These are phyloP conservation scores for Dioszegia aurantiaca DNA, from an alignment of 768 basidiomycete species.

Conservation along the genomic window DNA sequence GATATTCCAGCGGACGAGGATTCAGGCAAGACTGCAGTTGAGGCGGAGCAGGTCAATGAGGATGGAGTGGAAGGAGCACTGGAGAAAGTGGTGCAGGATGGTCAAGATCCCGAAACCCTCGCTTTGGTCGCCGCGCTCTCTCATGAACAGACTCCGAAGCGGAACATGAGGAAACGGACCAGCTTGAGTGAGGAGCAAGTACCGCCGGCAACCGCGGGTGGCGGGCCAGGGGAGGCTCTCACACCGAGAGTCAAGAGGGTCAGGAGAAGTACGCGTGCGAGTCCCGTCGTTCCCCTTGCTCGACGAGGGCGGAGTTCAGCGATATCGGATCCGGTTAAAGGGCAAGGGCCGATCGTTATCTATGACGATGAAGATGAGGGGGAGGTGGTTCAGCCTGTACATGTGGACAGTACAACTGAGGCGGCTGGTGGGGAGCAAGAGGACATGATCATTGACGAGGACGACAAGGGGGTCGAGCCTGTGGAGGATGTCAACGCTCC, in stretches of 20 bases:
- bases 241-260: neutral
- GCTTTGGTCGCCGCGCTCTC: slow-evolving; percentile 33
- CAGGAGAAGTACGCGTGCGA: neutral
- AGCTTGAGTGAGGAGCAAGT: neutral
- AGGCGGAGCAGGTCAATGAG: neutral
- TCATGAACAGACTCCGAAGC: slow-evolving; percentile 16
- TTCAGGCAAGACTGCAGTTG: neutral
- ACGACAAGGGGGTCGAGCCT: too few relatives aligned
- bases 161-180: slow-evolving; percentile 21
- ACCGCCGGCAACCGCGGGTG: neutral
- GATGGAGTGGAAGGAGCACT: slow-evolving; percentile 5
- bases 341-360: too few relatives aligned
- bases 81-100: slow-evolving; percentile 1
- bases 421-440: neutral
- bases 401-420: too few relatives aligned
- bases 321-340: too few relatives aligned
- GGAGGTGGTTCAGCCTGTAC: neutral
- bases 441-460: too few relatives aligned
- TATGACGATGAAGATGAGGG: slow-evolving; percentile 3
- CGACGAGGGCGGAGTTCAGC: too few relatives aligned
- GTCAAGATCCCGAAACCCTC: slow-evolving; percentile 38
- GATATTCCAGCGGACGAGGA: neutral
- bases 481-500: neutral
- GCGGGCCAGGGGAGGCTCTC: too few relatives aligned
- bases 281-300: neutral